Base-by-base conservation (phyloP, 768 basidiomycete species). In the Dentipellis fragilis region DNA sequence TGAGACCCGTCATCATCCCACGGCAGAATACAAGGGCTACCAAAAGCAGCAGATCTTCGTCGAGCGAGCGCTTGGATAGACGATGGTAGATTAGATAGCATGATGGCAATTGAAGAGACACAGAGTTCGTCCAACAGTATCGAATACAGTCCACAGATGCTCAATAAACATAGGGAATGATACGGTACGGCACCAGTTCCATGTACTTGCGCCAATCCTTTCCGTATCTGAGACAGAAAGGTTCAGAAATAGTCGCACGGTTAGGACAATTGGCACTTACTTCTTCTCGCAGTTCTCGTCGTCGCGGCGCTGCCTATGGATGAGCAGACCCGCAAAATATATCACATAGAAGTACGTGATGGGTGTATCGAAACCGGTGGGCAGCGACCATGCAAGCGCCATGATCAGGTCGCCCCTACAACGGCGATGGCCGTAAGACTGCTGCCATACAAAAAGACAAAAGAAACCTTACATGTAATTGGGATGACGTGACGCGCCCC, bases 121-220 rank as follows among this genome's bases (percentile, higher is more conserved):
- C 29, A 29, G 29, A 29, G 29, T 29, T 29, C 29, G 29, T 29
- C 29, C 29, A 29, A 29, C 29, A 29, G 29, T 6, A 29, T 29
- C 29, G 29, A 3, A 29, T 29, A 29, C 29, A 29, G 6, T 29
- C 29, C 29, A 29, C 6, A 29, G 29, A 6, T 6, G 6, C 38
- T 71, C 64, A 91, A 67, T 90, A 91, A 23, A 91, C 69, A 66
- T 88, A 90, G 46, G 91, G 93, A 60, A 95, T 76, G 59, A 95
- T 94, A 57, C 85, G 80, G 62, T 78, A 95, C 1, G 85, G 87
- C 23, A 96, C 94, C 23, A 90, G 72, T 64, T 84, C 77, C 73
- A 83, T 90, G 74, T 98, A 98, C 70, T 78, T 85, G 54, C 83
- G 76, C 95, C 95, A 98, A 65, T 97, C 94, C 62, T 89, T 80